A percentile compares a stretch with the other conserved stretches of the same genome.
These are phyloP conservation scores for Rhypophila decipiens DNA, from an alignment of 495 filamentous ascomycete genomes.

Conservation along the genomic window DNA sequence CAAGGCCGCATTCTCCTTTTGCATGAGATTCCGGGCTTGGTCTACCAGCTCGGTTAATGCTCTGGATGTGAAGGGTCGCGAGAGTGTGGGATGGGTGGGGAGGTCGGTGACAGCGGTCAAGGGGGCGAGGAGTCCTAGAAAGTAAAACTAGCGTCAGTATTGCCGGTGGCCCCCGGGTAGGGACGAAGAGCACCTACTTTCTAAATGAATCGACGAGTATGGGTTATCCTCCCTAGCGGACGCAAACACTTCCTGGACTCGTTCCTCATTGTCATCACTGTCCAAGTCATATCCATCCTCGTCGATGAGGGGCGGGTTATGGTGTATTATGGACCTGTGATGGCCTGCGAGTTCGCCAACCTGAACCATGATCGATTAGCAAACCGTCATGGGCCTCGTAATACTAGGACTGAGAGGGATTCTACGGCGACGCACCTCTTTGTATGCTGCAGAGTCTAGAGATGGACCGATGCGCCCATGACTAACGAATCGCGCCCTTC, in stretches of 20 bases:
- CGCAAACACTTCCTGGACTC: conserved; percentile 55
- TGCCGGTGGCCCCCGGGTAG: no score
- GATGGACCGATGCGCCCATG: conserved; percentile 67
- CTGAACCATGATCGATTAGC: conserved; percentile 41
- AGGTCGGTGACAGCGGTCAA: conserved; percentile 82
- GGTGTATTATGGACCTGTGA: conserved; percentile 73
- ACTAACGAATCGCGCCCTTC: conserved; percentile 70
- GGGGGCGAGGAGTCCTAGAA: conserved; percentile 79
- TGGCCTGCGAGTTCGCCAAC: conserved; percentile 79
- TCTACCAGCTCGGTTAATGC: conserved; percentile 73
- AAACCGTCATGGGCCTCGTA: not conserved
- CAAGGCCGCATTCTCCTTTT: conserved; percentile 66
- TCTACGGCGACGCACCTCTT: conserved; percentile 61
- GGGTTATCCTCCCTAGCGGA: conserved; percentile 73
- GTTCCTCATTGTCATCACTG: conserved; percentile 69
- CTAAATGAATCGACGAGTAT: conserved; percentile 72
- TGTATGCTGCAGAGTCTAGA: conserved; percentile 71
- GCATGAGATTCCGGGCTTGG: conserved; percentile 61
- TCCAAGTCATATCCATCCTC: conserved; percentile 82
- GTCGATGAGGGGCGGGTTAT: conserved; percentile 68
- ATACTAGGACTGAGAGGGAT: no score
- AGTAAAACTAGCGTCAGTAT: no score
- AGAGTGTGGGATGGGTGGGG: conserved; percentile 74
- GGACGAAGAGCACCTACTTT: conserved; percentile 60
- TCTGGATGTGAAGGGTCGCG: conserved; percentile 72